Conservation (phyloP, 2,329 filamentous ascomycete species). For the Exophiala aquamarina region DNA sequence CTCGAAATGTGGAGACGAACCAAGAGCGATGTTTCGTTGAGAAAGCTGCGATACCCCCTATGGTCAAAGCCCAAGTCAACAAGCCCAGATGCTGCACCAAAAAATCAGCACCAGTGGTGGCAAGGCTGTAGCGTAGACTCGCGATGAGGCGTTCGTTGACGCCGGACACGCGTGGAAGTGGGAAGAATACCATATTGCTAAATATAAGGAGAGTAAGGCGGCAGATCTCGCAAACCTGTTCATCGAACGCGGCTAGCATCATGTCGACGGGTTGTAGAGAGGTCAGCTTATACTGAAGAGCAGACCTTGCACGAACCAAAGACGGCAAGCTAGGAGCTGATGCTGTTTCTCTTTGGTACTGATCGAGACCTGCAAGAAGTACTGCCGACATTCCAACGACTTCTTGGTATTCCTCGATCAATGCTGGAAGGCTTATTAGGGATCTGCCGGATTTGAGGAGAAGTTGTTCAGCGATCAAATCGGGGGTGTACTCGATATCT, state of each 20-base stretch:
- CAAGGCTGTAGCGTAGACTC: slow-evolving; percentile 2
- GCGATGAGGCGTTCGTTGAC: neutral
- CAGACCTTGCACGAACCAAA: slow-evolving; percentile 2
- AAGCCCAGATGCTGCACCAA: neutral
- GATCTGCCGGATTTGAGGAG: neutral
- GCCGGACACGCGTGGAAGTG: slow-evolving; percentile 3
- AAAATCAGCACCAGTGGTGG: neutral
- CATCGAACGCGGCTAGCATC: neutral
- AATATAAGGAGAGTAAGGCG: slow-evolving; percentile 7
- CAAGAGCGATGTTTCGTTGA: neutral
- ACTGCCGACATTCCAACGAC: neutral
- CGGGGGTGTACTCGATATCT: neutral
- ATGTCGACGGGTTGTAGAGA: neutral
- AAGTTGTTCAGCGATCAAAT: neutral
- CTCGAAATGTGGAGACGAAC: neutral
- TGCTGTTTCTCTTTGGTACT: slow-evolving; percentile 1
- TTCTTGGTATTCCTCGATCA: neutral
- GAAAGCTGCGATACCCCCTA: slow-evolving; percentile 1
- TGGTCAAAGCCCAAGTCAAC: slow-evolving; percentile 3
- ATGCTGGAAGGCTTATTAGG: neutral
- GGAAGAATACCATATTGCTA: slow-evolving; percentile 8
- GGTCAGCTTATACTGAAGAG: slow-evolving; percentile 3
- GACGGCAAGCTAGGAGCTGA: neutral
- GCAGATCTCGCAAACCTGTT: slow-evolving; percentile 2
- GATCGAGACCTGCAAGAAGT: slow-evolving; percentile 3